Evolutionary conservation across 129 eudicot species (phyloP).

Genomic region (Artemisia tridentata): DNA sequence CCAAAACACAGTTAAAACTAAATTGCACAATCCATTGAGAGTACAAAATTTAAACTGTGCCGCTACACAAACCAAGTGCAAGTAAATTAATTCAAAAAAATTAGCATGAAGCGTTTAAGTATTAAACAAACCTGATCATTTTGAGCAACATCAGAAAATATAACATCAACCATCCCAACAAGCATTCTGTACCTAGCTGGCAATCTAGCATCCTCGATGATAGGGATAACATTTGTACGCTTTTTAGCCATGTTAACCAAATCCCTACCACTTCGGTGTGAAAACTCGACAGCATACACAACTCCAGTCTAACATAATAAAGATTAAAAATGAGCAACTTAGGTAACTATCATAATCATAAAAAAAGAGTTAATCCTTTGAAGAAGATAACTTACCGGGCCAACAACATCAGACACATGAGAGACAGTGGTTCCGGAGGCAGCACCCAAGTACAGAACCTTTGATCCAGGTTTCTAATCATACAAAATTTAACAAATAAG

Average conservation of each 20-base stretch:
- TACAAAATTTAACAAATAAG: neutral
- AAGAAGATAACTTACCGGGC: conserved; percentile 37
- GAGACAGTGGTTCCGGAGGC: conserved; percentile 96
- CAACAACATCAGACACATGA: conserved; percentile 96
- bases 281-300: conserved; percentile 91
- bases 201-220: conserved; percentile 94
- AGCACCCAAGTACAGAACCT: conserved; percentile 90
- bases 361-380: neutral
- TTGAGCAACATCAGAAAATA: conserved; percentile 97
- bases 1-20: too few species aligned
- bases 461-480: conserved; percentile 76
- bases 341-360: neutral
- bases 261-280: conserved; percentile 93
- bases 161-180: conserved; percentile 94
- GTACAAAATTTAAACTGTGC: too few species aligned
- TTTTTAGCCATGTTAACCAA: conserved; percentile 90
- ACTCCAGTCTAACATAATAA: conserved; percentile 47
- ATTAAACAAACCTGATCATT: conserved; percentile 76
- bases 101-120: too few species aligned
- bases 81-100: too few species aligned
- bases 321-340: neutral
- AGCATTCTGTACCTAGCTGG: conserved; percentile 92
- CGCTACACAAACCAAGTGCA: too few species aligned
- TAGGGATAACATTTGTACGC: conserved; percentile 86
- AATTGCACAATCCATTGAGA: too few species aligned